Base-by-base conservation (phyloP, 2,329 filamentous ascomycete genomes). In the Domatiomyces catenatus region DNA sequence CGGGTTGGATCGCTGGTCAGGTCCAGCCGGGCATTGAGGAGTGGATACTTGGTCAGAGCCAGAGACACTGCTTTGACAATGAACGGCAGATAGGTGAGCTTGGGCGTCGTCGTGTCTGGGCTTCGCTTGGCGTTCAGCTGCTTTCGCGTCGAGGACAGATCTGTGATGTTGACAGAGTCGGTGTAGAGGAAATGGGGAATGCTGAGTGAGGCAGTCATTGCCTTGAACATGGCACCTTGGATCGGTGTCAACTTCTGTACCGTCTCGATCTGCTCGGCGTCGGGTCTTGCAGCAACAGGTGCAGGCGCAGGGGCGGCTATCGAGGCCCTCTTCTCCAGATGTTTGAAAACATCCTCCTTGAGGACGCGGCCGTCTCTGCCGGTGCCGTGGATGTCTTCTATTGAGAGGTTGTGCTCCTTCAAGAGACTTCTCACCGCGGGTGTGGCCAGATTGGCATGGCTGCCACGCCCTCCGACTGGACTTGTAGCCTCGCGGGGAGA, bases 131-230 rank as follows among this genome's bases (percentile, higher is more conserved):
- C 75, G 68, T 94, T 94, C 52, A 95, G 76, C 46, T 79, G 82
- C 55, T 74, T 72, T 46, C 92, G 85, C 48, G 95, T 75, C 47
- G 76, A 69, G 52, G 80, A 80, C 3, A 98, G 76, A 42, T 76
- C 73, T 44, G 84, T 82, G 65, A 95, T 83, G 69, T 93, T 84
- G 47, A 94, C 74, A 63, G 90, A 86, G 67, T 94, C 88, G 42
- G 87, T 84, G 70, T 94, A 98, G 54, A 96, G 79, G 69, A 98
- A 95, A 68, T 96, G 92, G 0, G 92, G 92, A 60, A 95, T 96
- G 48, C 69, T 79, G 56, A 98, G 76, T 2, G 90, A 95, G 52
- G 81, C 81, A 12, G 90, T 95, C 92, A 98, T 98, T 53, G 81
- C 77, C 71, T 93, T 95, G 80, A 94, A 96, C 92, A 98, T 98